phyloP scores from a whole-genome alignment of 345 rosid species.

The Dipteronia dyeriana region DNA sequence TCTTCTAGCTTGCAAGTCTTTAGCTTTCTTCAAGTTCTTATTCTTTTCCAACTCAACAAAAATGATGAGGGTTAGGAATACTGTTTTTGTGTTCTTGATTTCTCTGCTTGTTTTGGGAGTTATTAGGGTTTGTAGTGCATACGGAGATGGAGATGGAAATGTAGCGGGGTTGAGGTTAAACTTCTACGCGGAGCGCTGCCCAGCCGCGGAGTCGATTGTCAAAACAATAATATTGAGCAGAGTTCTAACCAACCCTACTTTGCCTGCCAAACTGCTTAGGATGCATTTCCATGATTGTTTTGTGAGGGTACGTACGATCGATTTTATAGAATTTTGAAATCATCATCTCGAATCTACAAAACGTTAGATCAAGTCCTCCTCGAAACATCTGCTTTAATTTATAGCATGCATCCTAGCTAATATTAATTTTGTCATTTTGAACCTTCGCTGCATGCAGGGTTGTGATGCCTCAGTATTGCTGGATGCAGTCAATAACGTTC shows the following conservation, averaged over 20 bases:
- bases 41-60: too few species aligned
- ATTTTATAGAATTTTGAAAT: too few species aligned
- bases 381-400: too few species aligned
- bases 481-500: conserved; percentile 30
- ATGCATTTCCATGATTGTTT: conserved; percentile 70
- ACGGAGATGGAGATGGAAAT: too few species aligned
- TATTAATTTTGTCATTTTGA: too few species aligned
- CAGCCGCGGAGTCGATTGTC: conserved; percentile 37
- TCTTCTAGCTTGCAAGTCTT: background rate
- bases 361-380: too few species aligned
- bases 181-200: conserved; percentile 35
- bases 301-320: conserved; percentile 35
- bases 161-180: conserved; percentile 10
- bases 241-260: conserved; percentile 30
- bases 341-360: background rate
- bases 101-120: background rate
- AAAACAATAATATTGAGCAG: conserved; percentile 31
- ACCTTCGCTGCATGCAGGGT: conserved; percentile 31
- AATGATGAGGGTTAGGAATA: background rate
- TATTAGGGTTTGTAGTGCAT: background rate
- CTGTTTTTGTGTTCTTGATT: background rate
- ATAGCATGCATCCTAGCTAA: too few species aligned
- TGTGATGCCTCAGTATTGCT: conserved; percentile 62
- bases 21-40: too few species aligned
- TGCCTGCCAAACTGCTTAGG: conserved; percentile 52